Percentiles rank a stretch among this genome's conserved stretches.
These are phyloP conservation scores for Nigrospora sphaerica DNA, from an alignment of 2,329 filamentous ascomycete genomes.

Conservation along the genomic window DNA sequence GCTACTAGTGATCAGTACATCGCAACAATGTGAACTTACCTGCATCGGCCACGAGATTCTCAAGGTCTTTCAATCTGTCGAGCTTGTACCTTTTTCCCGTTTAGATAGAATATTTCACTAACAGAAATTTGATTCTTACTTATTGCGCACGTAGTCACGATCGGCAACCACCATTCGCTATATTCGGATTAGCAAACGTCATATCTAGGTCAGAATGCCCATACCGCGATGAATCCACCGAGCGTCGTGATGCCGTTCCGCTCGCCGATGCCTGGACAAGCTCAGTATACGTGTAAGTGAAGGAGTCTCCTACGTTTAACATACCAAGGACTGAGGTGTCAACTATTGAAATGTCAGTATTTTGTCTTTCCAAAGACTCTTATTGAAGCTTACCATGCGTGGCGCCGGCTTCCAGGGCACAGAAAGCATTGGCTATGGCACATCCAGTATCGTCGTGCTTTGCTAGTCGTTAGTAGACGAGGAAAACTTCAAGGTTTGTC, in stretches of 20 bases:
- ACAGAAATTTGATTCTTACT: slow-evolving; percentile 22
- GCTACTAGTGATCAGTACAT: no score
- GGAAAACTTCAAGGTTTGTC: no score
- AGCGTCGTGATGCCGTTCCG: slow-evolving; percentile 70
- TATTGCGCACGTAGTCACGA: slow-evolving; percentile 76
- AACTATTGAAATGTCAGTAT: slow-evolving; percentile 18
- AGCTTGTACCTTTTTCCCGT: slow-evolving; percentile 10
- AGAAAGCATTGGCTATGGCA: slow-evolving; percentile 80
- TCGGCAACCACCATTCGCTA: slow-evolving; percentile 70
- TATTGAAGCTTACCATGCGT: slow-evolving; percentile 44
- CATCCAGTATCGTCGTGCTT: slow-evolving; percentile 87
- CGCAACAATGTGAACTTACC: background rate
- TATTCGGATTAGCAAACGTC: no score
- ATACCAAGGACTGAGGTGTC: slow-evolving; percentile 77
- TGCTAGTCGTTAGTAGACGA: background rate
- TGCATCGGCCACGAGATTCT: slow-evolving; percentile 11
- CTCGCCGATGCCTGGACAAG: slow-evolving; percentile 57
- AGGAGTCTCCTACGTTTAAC: background rate
- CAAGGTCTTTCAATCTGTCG: slow-evolving; percentile 11
- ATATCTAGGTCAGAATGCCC: background rate
- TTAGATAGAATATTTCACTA: background rate
- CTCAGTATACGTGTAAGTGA: background rate
- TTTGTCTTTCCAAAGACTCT: no score
- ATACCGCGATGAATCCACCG: slow-evolving; percentile 48
- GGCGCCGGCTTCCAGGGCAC: slow-evolving; percentile 80